Percentiles rank a stretch among this genome's conserved stretches.
Conservation (phyloP, 768 basidiomycete genomes). For the Lactarius deliciosus region DNA sequence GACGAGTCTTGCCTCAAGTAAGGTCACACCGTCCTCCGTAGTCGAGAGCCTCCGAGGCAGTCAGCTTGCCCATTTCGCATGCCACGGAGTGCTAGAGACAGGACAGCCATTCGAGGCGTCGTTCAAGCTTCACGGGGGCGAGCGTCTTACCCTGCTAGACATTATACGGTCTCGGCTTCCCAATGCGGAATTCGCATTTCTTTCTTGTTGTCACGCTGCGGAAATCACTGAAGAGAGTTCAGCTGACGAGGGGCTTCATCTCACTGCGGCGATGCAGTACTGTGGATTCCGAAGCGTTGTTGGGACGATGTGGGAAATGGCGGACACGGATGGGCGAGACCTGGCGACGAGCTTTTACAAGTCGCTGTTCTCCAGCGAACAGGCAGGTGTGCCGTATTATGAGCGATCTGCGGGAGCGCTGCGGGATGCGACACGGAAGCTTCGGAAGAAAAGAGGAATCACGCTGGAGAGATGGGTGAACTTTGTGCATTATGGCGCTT, state of each 20-base stretch:
- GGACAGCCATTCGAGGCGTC: slow-evolving; percentile 6
- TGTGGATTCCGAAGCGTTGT: no score
- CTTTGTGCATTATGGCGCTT: slow-evolving; percentile 19
- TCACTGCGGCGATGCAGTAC: not conserved
- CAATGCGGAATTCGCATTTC: slow-evolving; percentile 12
- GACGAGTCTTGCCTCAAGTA: not conserved
- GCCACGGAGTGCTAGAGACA: slow-evolving; percentile 15
- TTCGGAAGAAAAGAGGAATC: slow-evolving; percentile 15
- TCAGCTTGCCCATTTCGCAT: slow-evolving; percentile 13
- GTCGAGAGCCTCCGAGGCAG: not conserved
- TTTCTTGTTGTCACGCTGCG: slow-evolving; percentile 22
- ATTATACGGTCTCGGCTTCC: slow-evolving; percentile 3
- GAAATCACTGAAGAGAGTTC: not conserved
- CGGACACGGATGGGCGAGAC: no score
- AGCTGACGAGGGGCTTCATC: slow-evolving; percentile 20
- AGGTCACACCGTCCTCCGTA: not conserved
- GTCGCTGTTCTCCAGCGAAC: no score
- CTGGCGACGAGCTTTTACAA: no score
- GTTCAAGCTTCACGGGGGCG: not conserved
- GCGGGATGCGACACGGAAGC: not conserved
- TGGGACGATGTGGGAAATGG: no score
- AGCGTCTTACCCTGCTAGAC: slow-evolving; percentile 1
- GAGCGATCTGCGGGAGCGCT: no score
- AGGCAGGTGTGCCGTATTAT: no score
- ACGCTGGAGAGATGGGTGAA: slow-evolving; percentile 20